Evolutionary conservation across 495 filamentous ascomycete species (phyloP).

Genomic region (Bombardia bombarda): DNA sequence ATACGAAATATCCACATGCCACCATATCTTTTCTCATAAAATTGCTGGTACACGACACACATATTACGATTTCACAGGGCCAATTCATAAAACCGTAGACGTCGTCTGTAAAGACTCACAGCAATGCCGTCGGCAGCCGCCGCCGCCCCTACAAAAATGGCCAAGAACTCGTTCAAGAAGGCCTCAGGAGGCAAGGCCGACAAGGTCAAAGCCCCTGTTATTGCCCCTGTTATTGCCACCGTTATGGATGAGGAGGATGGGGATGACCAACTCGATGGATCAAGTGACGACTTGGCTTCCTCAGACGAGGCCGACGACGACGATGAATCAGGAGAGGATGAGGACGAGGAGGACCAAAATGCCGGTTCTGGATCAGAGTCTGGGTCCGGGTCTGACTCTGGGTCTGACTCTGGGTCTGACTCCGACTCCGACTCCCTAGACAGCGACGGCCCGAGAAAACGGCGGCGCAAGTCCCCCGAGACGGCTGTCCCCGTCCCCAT

Average conservation of each 20-base stretch:
- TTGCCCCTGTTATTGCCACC: too few species aligned
- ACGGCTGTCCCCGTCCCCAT: constrained; percentile 1
- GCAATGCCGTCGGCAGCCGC: too few species aligned
- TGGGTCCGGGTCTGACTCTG: constrained; percentile 5
- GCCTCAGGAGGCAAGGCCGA: too few species aligned
- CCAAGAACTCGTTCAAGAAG: too few species aligned
- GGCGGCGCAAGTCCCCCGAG: constrained; percentile 32
- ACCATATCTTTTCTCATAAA: too few species aligned
- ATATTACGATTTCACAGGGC: too few species aligned
- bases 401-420: constrained; percentile 3
- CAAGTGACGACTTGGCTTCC: too few species aligned
- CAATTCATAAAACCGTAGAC: too few species aligned
- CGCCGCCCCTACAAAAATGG: too few species aligned
- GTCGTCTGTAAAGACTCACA: too few species aligned
- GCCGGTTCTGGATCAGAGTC: constrained; percentile 22
- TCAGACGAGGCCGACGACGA: background rate
- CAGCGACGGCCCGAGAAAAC: constrained; percentile 37
- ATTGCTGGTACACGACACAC: too few species aligned
- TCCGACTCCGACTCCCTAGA: constrained; percentile 28
- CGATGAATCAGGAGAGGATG: constrained; percentile 1
- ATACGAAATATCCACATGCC: too few species aligned
- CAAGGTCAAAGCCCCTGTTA: background rate
- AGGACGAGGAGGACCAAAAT: background rate
- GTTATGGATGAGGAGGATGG: background rate
- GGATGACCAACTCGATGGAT: background rate